Conservation (phyloP, 2,329 filamentous ascomycete genomes). For the Neopestalotiopsis sp. region DNA sequence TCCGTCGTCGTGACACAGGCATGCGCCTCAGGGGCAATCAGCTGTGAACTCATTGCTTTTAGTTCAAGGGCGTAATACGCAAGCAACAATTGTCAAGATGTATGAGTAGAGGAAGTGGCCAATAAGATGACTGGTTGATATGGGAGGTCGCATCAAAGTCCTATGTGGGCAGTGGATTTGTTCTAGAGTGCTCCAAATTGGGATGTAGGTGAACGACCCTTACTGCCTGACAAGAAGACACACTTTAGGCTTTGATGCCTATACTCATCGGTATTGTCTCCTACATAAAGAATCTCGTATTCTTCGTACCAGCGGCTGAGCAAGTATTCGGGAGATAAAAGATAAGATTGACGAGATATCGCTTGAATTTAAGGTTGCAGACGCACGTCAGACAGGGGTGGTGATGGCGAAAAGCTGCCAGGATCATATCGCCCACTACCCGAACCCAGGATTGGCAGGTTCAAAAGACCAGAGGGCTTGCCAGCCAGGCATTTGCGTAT, state of each 20-base stretch:
- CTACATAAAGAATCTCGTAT: neutral
- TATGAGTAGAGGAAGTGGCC: neutral
- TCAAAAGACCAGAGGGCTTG: neutral
- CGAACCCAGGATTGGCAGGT: slow-evolving; percentile 14
- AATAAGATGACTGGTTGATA: neutral
- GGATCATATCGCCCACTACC: slow-evolving; percentile 1
- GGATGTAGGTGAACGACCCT: no score
- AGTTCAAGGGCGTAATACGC: neutral
- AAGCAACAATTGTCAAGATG: neutral
- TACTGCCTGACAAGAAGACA: no score
- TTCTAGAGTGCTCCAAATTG: no score
- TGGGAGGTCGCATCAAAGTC: neutral
- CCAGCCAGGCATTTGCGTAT: no score
- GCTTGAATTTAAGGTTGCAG: neutral
- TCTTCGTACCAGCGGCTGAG: neutral
- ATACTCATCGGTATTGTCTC: neutral
- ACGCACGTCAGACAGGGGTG: slow-evolving; percentile 13
- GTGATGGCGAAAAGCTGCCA: slow-evolving; percentile 7
- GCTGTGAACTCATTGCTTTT: neutral
- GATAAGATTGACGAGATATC: slow-evolving; percentile 9
- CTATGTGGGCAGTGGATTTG: no score
- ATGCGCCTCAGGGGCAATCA: neutral
- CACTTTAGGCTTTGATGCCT: no score
- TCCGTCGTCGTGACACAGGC: neutral
- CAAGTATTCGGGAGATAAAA: neutral